A percentile compares a stretch with the other conserved stretches of the same genome.
These are phyloP conservation scores for Voacanga thouarsii DNA, from an alignment of 257 asterid species.

Conservation along the genomic window DNA sequence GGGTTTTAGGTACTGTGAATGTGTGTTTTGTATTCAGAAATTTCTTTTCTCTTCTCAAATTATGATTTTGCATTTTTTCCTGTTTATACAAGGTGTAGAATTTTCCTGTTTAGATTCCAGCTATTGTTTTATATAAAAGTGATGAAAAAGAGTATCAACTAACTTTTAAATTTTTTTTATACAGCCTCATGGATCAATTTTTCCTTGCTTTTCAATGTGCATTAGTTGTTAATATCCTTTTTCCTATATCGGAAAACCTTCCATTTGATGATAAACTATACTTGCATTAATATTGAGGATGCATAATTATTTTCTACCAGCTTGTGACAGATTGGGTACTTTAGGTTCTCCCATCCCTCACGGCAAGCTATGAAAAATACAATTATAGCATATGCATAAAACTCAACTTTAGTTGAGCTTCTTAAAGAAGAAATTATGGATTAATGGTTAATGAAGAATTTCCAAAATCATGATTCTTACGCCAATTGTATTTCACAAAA, in stretches of 20 bases:
- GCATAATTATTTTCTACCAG: not conserved
- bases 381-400: not conserved
- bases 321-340: not conserved
- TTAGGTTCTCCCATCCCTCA: not conserved
- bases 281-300: not conserved
- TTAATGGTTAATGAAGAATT: not conserved
- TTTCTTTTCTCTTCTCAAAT: not conserved
- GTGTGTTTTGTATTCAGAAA: not conserved
- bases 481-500: conserved; percentile 21
- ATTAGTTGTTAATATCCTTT: not conserved
- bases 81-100: not conserved
- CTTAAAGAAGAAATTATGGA: not conserved
- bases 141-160: not conserved
- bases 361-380: not conserved
- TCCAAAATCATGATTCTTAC: not conserved
- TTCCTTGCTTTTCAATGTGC: not conserved
- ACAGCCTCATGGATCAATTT: not conserved
- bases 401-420: not conserved
- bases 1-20: not conserved
- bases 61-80: not conserved
- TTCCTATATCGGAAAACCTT: not conserved
- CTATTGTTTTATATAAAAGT: not conserved
- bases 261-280: not conserved
- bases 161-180: not conserved
- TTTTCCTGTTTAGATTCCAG: not conserved